A percentile compares a stretch with the other conserved stretches of the same genome.
Conservation (phyloP, 108 stramenopile genomes). For the Mediolabrus comicus region DNA sequence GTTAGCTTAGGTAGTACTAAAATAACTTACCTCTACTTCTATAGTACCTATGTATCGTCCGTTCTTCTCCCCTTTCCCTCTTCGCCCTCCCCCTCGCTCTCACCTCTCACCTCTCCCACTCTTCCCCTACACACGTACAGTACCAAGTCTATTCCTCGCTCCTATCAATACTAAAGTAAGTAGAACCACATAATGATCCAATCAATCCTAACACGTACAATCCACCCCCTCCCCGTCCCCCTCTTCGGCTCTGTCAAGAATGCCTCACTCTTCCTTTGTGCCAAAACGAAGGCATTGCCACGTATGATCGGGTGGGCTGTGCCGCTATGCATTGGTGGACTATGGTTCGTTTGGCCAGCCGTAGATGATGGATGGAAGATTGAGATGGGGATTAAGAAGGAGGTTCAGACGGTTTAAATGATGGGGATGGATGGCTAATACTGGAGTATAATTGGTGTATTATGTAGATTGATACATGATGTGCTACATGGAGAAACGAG, state of each 20-base stretch:
- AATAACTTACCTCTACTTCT: too few species aligned
- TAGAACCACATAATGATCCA: background rate
- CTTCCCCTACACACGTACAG: too few species aligned
- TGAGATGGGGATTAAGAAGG: conserved; percentile 39
- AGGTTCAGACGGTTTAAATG: conserved; percentile 35
- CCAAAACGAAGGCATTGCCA: conserved; percentile 36
- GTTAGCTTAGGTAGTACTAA: too few species aligned
- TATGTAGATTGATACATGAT: too few species aligned
- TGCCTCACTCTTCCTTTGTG: conserved; percentile 12
- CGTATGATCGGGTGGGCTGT: conserved; percentile 44
- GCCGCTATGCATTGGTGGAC: conserved; percentile 41
- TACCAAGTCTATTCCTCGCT: too few species aligned
- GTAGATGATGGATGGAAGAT: conserved; percentile 53
- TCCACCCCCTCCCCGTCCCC: conserved; percentile 37
- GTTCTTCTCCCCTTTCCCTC: too few species aligned
- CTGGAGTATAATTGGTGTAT: background rate
- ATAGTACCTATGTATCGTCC: too few species aligned
- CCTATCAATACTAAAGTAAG: too few species aligned
- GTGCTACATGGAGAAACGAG: background rate
- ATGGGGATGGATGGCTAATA: background rate
- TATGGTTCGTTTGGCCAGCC: conserved; percentile 64
- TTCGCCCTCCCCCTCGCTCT: too few species aligned
- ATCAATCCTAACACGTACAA: conserved; percentile 11
- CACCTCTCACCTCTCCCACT: too few species aligned
- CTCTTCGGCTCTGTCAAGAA: conserved; percentile 43